Evolutionary conservation across 2,329 filamentous ascomycete genomes (phyloP), one percentile per base, ranked within the genome.

Genomic region (Pseudogymnoascus sp.): DNA sequence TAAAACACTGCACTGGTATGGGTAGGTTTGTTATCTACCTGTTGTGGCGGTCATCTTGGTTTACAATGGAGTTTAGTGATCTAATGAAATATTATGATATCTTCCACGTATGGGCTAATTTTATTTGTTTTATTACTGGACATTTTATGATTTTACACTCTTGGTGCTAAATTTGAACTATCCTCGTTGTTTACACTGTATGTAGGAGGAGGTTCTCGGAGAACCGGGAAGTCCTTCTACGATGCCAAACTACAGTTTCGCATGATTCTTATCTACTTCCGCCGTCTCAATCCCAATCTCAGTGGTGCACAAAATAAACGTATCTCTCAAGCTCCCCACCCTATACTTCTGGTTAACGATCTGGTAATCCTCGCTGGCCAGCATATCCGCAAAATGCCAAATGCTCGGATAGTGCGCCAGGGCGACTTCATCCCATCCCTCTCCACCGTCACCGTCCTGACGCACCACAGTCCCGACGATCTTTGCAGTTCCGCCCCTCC

Each of bases 321-420:
- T 84, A 74, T 84, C 81, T 63, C 71, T 75, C 72, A 83, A 70
- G 66, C 78, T 78, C 64, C 78, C 78, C 63, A 86, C 73, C 28
- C 84, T 74, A 69, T 78, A 75, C 69, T 74, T 79, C 61, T 78
- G 74, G 73, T 87, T 87, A 5, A 84, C 82, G 40, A 73, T 77
- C 74, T 86, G 83, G 71, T 86, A 86, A 68, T 85, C 83, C 68
- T 79, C 76, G 46, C 80, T 79, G 1, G 76, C 78, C 46, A 85
- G 69, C 84, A 86, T 87, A 69, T 85, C 83, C 46, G 81, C 81
- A 69, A 88, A 88, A 72, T 88, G 84, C 65, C 72, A 66, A 37
- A 87, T 81, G 60, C 79, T 84, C 2, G 85, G 84, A 72, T 88
- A 88, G 74, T 87, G 84, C 63, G 85, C 85, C 46, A 88, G 76